Percentiles rank a stretch among this genome's conserved stretches.
Conservation (phyloP, 148 eudicot species). For the Chenopodium album region DNA sequence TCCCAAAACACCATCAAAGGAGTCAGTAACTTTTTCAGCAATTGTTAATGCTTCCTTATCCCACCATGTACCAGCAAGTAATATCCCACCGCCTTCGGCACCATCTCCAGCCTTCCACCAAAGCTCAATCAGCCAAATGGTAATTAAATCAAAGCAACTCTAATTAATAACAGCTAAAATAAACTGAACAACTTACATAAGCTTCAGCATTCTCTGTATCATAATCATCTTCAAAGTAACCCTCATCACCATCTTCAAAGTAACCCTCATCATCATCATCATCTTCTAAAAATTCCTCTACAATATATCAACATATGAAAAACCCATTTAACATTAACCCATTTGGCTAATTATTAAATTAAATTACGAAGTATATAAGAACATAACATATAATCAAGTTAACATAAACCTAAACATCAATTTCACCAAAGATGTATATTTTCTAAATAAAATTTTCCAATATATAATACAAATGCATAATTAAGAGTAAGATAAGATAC, state of each 20-base stretch:
- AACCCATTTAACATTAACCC: background rate
- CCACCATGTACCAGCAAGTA: slow-evolving; percentile 79
- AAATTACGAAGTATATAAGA: background rate
- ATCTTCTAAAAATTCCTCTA: slow-evolving; percentile 52
- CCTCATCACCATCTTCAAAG: slow-evolving; percentile 59
- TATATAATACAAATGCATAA: too few relatives aligned
- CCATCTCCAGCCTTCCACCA: slow-evolving; percentile 76
- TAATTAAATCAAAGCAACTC: background rate
- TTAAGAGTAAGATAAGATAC: slow-evolving; percentile 19
- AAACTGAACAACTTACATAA: slow-evolving; percentile 40
- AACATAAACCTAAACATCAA: background rate
- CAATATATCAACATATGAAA: slow-evolving; percentile 19
- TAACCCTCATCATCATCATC: slow-evolving; percentile 51
- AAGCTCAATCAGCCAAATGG: slow-evolving; percentile 6
- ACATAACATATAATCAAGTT: background rate
- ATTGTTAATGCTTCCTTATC: slow-evolving; percentile 72
- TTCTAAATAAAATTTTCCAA: background rate
- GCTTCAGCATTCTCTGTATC: slow-evolving; percentile 56
- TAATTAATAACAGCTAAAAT: background rate
- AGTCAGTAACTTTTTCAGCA: slow-evolving; percentile 58
- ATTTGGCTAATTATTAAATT: background rate
- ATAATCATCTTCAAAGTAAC: slow-evolving; percentile 57
- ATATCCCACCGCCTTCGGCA: slow-evolving; percentile 87
- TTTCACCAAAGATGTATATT: background rate
- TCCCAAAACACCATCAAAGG: slow-evolving; percentile 68